A percentile compares a stretch with the other conserved stretches of the same genome.
phyloP scores from a whole-genome alignment of 352 stramenopile genomes.

The Paralagenidium karlingii region DNA sequence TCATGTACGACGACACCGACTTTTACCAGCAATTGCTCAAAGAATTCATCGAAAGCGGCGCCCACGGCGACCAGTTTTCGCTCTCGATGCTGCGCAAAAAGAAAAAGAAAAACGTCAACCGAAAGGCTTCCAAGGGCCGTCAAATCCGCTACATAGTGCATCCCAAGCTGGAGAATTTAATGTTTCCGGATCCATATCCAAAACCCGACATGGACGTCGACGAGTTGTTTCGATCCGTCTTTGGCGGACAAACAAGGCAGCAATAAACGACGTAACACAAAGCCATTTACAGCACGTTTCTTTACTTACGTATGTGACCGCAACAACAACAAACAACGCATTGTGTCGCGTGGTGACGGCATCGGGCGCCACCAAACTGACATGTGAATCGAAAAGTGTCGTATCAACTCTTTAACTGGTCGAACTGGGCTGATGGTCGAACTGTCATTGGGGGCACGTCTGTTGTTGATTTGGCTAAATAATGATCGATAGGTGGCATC shows the following conservation, averaged over 20 bases:
- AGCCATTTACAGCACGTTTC: no score
- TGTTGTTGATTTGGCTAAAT: no score
- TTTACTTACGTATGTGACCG: no score
- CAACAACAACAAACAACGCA: no score
- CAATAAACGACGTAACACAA: no score
- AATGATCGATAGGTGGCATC: no score
- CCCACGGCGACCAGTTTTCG: conserved; percentile 18
- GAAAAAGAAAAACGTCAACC: conserved; percentile 82
- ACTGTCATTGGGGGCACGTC: no score
- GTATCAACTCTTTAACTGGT: no score
- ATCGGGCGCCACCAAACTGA: no score
- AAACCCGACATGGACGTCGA: conserved; percentile 68
- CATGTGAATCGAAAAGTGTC: no score
- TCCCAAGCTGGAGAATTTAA: conserved; percentile 84
- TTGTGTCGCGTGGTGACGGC: no score
- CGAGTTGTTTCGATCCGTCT: conserved; percentile 78
- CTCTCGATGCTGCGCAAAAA: conserved; percentile 58
- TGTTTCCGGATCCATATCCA: conserved; percentile 77
- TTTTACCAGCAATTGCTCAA: conserved; percentile 85
- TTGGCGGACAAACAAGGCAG: conserved; percentile 22
- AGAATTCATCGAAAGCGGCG: conserved; percentile 72
- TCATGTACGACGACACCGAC: conserved; percentile 81
- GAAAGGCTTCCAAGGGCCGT: conserved; percentile 78
- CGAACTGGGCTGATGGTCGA: no score
- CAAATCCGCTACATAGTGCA: conserved; percentile 75